Conservation (phyloP, 2,329 filamentous ascomycete species). For the Exophiala sp. region DNA sequence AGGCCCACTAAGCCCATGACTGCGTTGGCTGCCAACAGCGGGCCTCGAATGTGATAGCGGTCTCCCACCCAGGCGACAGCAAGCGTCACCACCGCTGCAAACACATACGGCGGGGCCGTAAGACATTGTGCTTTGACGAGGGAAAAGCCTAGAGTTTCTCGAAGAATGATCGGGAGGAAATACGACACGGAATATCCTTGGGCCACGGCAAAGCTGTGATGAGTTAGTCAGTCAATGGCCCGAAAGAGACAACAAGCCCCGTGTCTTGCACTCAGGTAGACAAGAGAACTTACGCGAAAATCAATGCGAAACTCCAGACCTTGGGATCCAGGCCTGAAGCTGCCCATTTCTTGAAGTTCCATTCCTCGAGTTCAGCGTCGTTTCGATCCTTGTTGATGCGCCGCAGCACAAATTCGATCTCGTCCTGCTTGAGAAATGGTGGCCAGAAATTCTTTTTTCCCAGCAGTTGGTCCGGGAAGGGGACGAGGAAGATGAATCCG, state of each 20-base stretch:
- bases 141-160: conserved; percentile 56
- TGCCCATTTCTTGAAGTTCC: conserved; percentile 45
- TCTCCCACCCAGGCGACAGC: conserved; percentile 59
- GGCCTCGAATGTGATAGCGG: conserved; percentile 59
- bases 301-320: conserved; percentile 50
- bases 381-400: conserved; percentile 50
- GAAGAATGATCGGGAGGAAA: conserved; percentile 71
- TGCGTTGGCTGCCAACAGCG: conserved; percentile 61
- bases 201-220: no score
- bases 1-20: conserved; percentile 39
- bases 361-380: conserved; percentile 47
- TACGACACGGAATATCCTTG: conserved; percentile 64
- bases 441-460: conserved; percentile 27
- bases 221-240: conserved; percentile 54
- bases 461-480: conserved; percentile 34
- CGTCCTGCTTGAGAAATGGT: conserved; percentile 32
- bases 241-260: no score
- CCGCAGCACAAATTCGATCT: conserved; percentile 33
- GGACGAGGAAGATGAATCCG: conserved; percentile 34
- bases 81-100: conserved; percentile 57
- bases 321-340: conserved; percentile 45
- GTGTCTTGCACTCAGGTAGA: no score
- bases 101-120: conserved; percentile 62
- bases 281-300: conserved; percentile 38
- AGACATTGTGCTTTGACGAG: conserved; percentile 63